A percentile compares a stretch with the other conserved stretches of the same genome.
These are phyloP conservation scores for Salinomyces thailandicus DNA, from an alignment of 2,329 filamentous ascomycete genomes.

Conservation along the genomic window DNA sequence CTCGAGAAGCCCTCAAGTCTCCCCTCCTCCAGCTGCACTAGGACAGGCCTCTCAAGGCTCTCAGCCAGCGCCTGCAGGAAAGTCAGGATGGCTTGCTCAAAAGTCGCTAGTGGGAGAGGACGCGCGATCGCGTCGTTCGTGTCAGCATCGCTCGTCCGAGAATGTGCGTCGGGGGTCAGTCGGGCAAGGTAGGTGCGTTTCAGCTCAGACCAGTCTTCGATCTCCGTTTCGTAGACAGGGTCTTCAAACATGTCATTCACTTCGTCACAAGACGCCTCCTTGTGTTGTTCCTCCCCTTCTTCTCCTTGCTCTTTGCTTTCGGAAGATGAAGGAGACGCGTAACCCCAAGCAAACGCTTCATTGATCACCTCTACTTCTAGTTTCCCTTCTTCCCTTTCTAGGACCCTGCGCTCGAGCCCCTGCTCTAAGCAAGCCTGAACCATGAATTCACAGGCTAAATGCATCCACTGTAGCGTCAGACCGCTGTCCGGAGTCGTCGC, in stretches of 20 bases:
- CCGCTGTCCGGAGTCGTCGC: constrained; percentile 22
- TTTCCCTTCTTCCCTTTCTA: too few species aligned
- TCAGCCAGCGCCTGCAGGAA: constrained; percentile 36
- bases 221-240: constrained; percentile 24
- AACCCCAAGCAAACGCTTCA: constrained; percentile 39
- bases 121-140: constrained; percentile 8
- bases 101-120: constrained; percentile 23
- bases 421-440: constrained; percentile 42
- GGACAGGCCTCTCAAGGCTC: constrained; percentile 36
- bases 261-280: constrained; percentile 4
- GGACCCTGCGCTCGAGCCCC: constrained; percentile 31
- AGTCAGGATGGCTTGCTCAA: constrained; percentile 31
- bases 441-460: constrained; percentile 39
- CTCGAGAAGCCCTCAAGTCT: constrained; percentile 30
- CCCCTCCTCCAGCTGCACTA: constrained; percentile 43
- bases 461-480: constrained; percentile 32
- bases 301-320: constrained; percentile 12
- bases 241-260: constrained; percentile 28
- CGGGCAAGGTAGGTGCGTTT: constrained; percentile 26
- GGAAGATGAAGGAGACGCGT: too few species aligned
- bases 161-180: constrained; percentile 13
- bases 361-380: constrained; percentile 23
- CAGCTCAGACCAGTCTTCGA: constrained; percentile 27
- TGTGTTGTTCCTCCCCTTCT: constrained; percentile 19
- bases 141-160: neutral